Evolutionary conservation across 148 eudicot genomes (phyloP).

Genomic region (Oxyria digyna): DNA sequence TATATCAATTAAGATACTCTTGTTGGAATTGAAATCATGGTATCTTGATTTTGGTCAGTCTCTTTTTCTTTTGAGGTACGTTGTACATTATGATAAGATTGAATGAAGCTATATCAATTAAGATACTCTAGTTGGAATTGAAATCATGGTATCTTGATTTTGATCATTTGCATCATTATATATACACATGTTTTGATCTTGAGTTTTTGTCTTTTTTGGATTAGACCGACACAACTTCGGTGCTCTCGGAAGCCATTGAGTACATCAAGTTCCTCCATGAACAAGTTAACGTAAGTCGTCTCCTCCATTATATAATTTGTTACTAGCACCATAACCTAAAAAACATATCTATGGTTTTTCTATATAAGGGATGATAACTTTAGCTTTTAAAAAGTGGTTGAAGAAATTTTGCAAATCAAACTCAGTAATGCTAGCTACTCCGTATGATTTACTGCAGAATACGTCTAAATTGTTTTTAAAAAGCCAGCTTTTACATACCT

Average conservation of each 20-base stretch:
- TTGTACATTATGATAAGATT: too few species aligned
- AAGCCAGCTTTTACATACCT: not conserved
- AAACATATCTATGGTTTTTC: not conserved
- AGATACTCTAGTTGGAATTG: too few species aligned
- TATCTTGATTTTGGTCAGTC: not conserved
- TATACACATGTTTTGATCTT: not conserved
- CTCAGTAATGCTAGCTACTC: not conserved
- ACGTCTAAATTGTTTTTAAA: not conserved
- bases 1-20: too few species aligned
- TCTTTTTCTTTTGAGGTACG: too few species aligned
- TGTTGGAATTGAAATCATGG: not conserved
- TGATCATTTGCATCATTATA: too few species aligned
- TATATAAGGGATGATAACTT: not conserved
- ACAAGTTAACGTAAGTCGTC: slow-evolving; percentile 66
- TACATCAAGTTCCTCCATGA: slow-evolving; percentile 92
- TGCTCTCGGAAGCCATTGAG: slow-evolving; percentile 87
- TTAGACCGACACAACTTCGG: slow-evolving; percentile 95
- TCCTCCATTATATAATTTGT: not conserved
- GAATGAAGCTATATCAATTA: too few species aligned
- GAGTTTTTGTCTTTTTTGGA: not conserved
- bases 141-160: too few species aligned
- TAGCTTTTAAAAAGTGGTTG: not conserved
- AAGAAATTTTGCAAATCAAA: not conserved
- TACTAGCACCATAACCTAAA: not conserved
- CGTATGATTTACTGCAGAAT: slow-evolving; percentile 1